Evolutionary conservation across 192 early-diverging fungal genomes (phyloP).

Genomic region (Podila verticillata): DNA sequence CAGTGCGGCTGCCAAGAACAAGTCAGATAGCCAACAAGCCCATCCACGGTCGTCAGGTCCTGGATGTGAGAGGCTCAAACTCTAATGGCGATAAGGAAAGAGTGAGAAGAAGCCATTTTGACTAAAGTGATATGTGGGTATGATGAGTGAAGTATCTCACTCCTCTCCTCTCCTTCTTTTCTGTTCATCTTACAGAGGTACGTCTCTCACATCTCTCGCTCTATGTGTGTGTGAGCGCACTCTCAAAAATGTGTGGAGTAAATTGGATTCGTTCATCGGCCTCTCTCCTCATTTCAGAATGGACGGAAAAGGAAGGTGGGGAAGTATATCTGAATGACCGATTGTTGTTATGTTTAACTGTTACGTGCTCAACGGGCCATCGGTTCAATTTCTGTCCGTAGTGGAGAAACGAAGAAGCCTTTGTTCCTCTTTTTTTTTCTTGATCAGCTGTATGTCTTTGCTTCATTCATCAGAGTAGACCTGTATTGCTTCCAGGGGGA

Average conservation of each 20-base stretch:
- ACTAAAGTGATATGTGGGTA: neutral
- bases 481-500: no score
- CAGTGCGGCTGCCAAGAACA: neutral
- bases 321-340: neutral
- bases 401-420: no score
- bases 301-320: neutral
- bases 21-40: neutral
- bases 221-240: neutral
- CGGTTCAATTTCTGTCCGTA: no score
- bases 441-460: no score
- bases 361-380: no score
- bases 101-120: neutral
- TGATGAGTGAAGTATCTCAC: neutral
- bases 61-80: neutral
- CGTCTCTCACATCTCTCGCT: no score
- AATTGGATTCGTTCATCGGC: neutral
- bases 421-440: no score
- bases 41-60: neutral
- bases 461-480: no score
- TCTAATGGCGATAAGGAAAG: constrained; percentile 1
- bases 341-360: neutral
- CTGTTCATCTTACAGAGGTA: neutral
- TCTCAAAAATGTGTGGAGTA: neutral
- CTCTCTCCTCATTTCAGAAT: neutral
- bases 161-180: no score